These are phyloP conservation scores for Mycena belliarum DNA, from an alignment of 768 basidiomycete genomes.

Conservation along the genomic window DNA sequence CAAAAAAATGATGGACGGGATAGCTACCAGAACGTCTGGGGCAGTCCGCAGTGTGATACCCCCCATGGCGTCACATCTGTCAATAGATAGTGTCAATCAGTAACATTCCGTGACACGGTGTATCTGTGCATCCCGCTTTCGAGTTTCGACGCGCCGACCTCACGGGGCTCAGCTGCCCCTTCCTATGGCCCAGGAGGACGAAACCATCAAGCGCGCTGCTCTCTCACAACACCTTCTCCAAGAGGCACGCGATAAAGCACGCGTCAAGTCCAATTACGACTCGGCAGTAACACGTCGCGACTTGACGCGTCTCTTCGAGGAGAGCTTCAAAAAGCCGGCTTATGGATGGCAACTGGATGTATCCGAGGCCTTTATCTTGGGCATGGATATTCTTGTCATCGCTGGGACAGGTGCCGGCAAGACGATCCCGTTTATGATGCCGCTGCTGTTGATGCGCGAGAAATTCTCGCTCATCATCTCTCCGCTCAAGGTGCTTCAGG, in stretches of 20 bases:
- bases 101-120: no score
- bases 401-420: background rate
- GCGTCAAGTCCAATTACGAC: background rate
- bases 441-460: background rate
- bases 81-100: no score
- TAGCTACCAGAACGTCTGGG: no score
- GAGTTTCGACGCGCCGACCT: no score
- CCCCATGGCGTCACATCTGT: no score
- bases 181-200: no score
- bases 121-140: no score
- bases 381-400: background rate
- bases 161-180: no score
- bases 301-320: background rate
- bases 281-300: background rate
- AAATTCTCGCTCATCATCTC: background rate
- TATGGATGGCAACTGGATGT: background rate
- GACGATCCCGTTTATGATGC: background rate
- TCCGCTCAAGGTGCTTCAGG: background rate
- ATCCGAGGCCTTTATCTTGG: background rate
- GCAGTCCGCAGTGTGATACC: no score
- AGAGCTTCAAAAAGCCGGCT: background rate
- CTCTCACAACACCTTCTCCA: background rate
- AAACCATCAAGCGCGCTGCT: background rate
- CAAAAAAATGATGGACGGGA: no score
- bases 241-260: conserved; percentile 11